Evolutionary conservation across 169 alveolate genomes (phyloP).

Genomic region (Condylostoma magnum): DNA sequence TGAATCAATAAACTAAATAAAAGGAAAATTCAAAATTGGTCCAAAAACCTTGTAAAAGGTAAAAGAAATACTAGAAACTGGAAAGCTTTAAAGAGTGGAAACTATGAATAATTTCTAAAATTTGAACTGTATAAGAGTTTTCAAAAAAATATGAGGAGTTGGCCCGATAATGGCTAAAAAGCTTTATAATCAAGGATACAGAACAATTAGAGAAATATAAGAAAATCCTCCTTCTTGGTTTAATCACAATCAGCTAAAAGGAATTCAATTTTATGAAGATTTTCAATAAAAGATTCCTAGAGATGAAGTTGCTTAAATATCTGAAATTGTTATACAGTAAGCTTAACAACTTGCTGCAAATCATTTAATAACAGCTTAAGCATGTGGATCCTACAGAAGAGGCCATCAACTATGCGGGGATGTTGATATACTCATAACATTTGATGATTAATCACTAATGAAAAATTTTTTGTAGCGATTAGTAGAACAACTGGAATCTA

Average conservation of each 20-base stretch:
- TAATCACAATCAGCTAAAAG: conserved; percentile 58
- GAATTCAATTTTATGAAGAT: conserved; percentile 77
- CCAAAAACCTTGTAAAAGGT: conserved; percentile 67
- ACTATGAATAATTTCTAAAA: conserved; percentile 53
- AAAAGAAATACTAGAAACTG: conserved; percentile 72
- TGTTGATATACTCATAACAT: conserved; percentile 80
- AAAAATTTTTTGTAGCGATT: conserved; percentile 53
- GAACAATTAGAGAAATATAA: conserved; percentile 63
- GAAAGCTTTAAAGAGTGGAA: conserved; percentile 58
- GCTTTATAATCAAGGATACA: conserved; percentile 67
- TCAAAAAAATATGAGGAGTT: conserved; percentile 82
- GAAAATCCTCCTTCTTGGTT: conserved; percentile 49
- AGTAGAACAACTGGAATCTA: conserved; percentile 45
- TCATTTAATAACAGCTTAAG: conserved; percentile 41
- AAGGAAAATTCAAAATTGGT: conserved; percentile 67
- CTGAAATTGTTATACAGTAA: conserved; percentile 46
- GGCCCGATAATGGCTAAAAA: conserved; percentile 80
- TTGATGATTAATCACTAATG: conserved; percentile 44
- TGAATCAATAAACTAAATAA: conserved; percentile 50
- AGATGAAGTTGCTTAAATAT: conserved; percentile 68
- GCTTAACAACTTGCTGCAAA: conserved; percentile 38
- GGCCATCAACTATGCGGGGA: conserved; percentile 85
- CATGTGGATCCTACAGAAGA: conserved; percentile 86
- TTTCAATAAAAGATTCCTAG: conserved; percentile 73
- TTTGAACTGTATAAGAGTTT: conserved; percentile 43